Percentiles rank a stretch among this genome's conserved stretches.
phyloP scores from a whole-genome alignment of 164 flowering plant species.

The Chimonanthus salicifolius region DNA sequence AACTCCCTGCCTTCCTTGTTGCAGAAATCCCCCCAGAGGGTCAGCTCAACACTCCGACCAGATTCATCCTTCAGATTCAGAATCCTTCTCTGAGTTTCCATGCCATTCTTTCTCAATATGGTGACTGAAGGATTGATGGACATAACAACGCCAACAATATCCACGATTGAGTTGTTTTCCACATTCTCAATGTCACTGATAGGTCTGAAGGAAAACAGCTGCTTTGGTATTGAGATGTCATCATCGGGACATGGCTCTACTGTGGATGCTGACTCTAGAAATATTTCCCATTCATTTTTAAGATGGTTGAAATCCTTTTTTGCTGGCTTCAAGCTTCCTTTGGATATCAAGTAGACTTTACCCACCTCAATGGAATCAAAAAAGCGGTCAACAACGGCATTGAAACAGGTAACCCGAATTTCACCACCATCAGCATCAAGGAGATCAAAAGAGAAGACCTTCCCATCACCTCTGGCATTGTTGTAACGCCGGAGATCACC shows the following conservation, averaged over 20 bases:
- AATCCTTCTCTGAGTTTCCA: slow-evolving; percentile 92
- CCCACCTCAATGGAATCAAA: slow-evolving; percentile 76
- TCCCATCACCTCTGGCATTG: slow-evolving; percentile 97
- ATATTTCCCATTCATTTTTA: slow-evolving; percentile 93
- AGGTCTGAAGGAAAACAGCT: slow-evolving; percentile 74
- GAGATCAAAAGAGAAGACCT: slow-evolving; percentile 96
- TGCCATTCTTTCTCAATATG: slow-evolving; percentile 87
- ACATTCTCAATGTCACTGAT: slow-evolving; percentile 77
- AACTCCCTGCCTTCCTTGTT: slow-evolving; percentile 81
- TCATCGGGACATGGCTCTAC: slow-evolving; percentile 82
- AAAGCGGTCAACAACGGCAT: slow-evolving; percentile 85
- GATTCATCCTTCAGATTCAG: slow-evolving; percentile 76
- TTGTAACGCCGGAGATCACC: slow-evolving; percentile 91
- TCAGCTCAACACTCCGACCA: slow-evolving; percentile 68
- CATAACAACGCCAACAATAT: slow-evolving; percentile 74
- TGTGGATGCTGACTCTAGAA: slow-evolving; percentile 70
- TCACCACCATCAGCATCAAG: slow-evolving; percentile 97
- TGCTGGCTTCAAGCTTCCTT: slow-evolving; percentile 90
- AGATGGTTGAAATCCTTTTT: slow-evolving; percentile 93
- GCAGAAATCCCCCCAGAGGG: slow-evolving; percentile 96
- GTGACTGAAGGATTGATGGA: slow-evolving; percentile 79
- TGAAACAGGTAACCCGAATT: slow-evolving; percentile 94
- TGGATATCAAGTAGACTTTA: slow-evolving; percentile 81
- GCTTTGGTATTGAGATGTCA: slow-evolving; percentile 79
- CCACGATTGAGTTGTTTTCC: slow-evolving; percentile 72